Base-by-base conservation (phyloP, 1,139 yeast genomes). In the Oligophagozyma castellii region DNA sequence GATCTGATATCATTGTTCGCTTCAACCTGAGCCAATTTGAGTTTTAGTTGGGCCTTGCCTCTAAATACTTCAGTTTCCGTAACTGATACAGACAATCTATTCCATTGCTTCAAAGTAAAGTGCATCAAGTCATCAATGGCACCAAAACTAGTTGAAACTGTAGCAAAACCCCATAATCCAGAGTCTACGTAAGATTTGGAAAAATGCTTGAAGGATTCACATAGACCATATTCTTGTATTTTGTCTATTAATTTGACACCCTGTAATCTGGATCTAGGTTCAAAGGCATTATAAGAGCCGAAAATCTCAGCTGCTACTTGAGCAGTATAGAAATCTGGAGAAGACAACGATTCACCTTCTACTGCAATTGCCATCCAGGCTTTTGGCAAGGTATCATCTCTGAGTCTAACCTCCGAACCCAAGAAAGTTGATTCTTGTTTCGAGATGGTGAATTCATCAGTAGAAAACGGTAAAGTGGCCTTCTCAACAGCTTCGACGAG, bases 231-330 rank as follows among this genome's bases (percentile, higher is more conserved):
- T 52, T 73, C 81, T 56, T 65, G 69, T 40, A 78, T 71, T 50
- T 73, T 65, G 52, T 76, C 73, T 38, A 93, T 72, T 51, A 89
- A 70, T 63, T 83, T 83, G 40, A 94, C 73, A 56, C 94, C 89
- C 54, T 81, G 77, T 64, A 70, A 73, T 44, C 63, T 61, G 29
- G 81, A 55, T 35, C 54, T 44, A 48, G 80, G 69, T 38, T 73
- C 64, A 40, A 51, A 40, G 39, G 65, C 66, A 50, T 61, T 61
- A 56, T 64, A 77, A 37, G 61, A 46, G 48, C 89, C 89, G 46
- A 71, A 71, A 42, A 78, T 62, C 46, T 71, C 67, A 39, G 86
- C 67, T 33, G 83, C 89, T 43, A 78, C 83, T 59, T 74, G 60
- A 40, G 86, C 74, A 37, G 70, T 68, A 57, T 67, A 67, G 61